phyloP scores from a whole-genome alignment of 768 basidiomycete genomes.

The Myochromella boudieri region DNA sequence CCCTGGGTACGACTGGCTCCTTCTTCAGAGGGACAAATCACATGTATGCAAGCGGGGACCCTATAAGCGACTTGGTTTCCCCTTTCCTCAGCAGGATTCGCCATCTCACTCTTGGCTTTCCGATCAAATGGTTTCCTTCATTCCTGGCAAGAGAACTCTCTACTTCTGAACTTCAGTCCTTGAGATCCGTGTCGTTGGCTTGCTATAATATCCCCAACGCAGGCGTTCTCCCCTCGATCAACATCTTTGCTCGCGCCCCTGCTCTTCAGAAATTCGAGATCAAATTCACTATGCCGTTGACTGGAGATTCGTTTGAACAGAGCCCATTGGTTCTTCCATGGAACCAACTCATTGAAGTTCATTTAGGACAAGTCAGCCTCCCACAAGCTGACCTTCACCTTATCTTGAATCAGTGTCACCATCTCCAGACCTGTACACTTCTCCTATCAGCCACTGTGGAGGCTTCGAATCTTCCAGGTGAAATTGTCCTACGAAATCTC shows the following conservation, averaged over 20 bases:
- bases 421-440: slow-evolving; percentile 5
- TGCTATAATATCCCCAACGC: neutral
- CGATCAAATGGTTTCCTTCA: slow-evolving; percentile 8
- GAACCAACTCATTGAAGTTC: slow-evolving; percentile 12
- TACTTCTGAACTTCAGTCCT: neutral
- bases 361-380: slow-evolving; percentile 8
- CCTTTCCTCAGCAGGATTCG: slow-evolving; percentile 7
- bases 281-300: neutral
- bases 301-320: neutral
- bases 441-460: neutral
- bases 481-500: slow-evolving; percentile 6
- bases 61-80: neutral
- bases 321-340: slow-evolving; percentile 11
- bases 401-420: slow-evolving; percentile 3
- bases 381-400: neutral
- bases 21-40: neutral
- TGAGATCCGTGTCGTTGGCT: slow-evolving; percentile 8
- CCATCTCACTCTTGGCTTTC: slow-evolving; percentile 12
- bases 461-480: neutral
- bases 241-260: neutral
- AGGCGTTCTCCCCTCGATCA: neutral
- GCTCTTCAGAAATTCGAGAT: slow-evolving; percentile 8
- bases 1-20: slow-evolving; percentile 1
- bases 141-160: neutral
- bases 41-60: neutral